A percentile compares a stretch with the other conserved stretches of the same genome.
phyloP scores from a whole-genome alignment of 352 stramenopile genomes.

The Globisporangium takayamanum region DNA sequence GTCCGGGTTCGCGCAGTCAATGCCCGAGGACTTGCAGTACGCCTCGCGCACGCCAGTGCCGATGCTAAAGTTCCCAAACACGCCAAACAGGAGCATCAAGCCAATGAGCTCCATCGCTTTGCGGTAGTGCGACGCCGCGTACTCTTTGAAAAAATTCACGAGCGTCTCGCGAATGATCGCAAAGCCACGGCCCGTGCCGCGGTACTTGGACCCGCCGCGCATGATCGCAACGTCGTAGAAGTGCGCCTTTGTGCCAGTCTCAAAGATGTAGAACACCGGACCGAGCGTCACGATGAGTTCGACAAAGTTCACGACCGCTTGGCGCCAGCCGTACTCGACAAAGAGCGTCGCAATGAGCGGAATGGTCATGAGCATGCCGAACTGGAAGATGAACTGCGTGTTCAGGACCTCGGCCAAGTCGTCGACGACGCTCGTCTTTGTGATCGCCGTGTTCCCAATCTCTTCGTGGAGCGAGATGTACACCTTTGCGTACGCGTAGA shows the following conservation, averaged over 20 bases:
- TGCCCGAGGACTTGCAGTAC: constrained; percentile 47
- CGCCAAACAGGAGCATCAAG: constrained; percentile 78
- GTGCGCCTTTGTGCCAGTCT: constrained; percentile 80
- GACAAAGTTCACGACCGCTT: constrained; percentile 77
- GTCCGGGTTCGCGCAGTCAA: constrained; percentile 43
- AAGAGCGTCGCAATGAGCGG: constrained; percentile 76
- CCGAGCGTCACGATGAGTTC: constrained; percentile 78
- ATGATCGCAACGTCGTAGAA: constrained; percentile 86
- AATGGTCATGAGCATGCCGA: constrained; percentile 86
- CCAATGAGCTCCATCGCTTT: constrained; percentile 77
- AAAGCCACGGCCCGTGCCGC: constrained; percentile 77
- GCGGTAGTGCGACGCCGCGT: constrained; percentile 76
- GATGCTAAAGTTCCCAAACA: constrained; percentile 75
- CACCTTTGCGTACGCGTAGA: constrained; percentile 78
- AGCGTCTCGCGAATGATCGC: constrained; percentile 81
- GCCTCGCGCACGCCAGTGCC: constrained; percentile 42
- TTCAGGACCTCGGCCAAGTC: constrained; percentile 74
- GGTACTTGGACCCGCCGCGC: constrained; percentile 82
- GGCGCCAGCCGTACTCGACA: constrained; percentile 79
- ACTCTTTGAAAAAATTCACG: constrained; percentile 85
- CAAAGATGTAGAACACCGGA: constrained; percentile 84
- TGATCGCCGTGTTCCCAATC: constrained; percentile 67
- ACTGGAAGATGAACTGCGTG: constrained; percentile 87
- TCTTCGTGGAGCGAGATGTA: constrained; percentile 80
- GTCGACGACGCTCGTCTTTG: constrained; percentile 65